Conservation (phyloP, 2,329 filamentous ascomycete species). For the Chrysoporthe puriensis region DNA sequence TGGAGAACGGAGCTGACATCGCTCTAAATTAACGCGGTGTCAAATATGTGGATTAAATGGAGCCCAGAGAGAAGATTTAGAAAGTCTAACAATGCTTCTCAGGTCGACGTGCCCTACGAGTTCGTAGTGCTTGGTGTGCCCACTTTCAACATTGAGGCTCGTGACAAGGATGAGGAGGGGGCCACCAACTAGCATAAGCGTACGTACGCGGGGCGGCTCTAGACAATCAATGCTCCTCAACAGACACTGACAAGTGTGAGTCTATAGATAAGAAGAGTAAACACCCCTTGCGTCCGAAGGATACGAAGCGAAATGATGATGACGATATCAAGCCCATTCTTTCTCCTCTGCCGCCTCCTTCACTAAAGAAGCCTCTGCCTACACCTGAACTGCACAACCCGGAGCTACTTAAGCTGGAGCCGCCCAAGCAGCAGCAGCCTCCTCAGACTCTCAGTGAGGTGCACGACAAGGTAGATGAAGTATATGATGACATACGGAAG, state of each 20-base stretch:
- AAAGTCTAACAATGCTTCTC: not conserved
- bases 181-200: conserved; percentile 5
- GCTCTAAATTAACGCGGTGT: not conserved
- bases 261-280: conserved; percentile 1
- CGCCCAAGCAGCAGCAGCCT: not conserved
- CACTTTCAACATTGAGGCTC: not conserved
- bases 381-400: not conserved
- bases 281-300: not conserved
- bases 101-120: not conserved
- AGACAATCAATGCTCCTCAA: not conserved
- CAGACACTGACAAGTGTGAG: not conserved
- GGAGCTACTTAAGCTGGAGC: not conserved
- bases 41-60: not conserved
- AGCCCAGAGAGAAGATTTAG: not conserved
- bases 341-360: no score
- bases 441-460: not conserved
- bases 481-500: not conserved
- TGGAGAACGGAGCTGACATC: not conserved
- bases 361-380: no score
- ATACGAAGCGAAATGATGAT: not conserved
- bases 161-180: not conserved
- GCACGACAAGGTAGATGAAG: not conserved
- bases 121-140: not conserved
- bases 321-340: no score
- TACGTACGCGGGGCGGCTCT: not conserved